Base-by-base conservation (phyloP, 2,329 filamentous ascomycete genomes). In the Chaetothyriales sp. region DNA sequence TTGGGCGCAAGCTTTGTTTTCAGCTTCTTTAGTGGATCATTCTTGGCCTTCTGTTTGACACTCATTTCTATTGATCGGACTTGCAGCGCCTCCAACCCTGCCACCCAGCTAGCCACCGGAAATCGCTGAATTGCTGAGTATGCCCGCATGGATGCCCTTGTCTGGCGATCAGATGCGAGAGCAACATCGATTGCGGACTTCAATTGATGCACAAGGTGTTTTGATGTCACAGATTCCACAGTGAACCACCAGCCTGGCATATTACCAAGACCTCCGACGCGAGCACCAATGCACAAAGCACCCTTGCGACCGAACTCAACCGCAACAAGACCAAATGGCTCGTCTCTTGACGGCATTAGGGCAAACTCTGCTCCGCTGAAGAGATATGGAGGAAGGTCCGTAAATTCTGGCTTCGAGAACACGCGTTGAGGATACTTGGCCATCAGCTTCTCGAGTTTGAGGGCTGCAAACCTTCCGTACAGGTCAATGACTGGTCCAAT, bases 161-260 rank as follows among this genome's bases (percentile, higher is more conserved):
- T 73, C 45, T 73, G 65, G 44, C 65, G 65, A 55, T 73, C 70
- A 18, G 74, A 76, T 43, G 70, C 72, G 44, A 80, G 62, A 1
- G 77, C 77, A 22, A 69, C 69, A 5, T 71, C 63, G 51, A 80
- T 78, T 40, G 77, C 73, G 57, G 67, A 69, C 63, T 75, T 76
- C 69, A 80, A 79, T 60, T 80, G 77, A 45, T 72, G 69, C 52
- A 80, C 69, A 47, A 78, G 65, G 66, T 80, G 77, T 51, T 70
- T 71, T 1, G 76, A 75, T 0, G 73, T 73, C 25, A 70, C 75
- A 1, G 74, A 77, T 61, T 80, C 77, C 54, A 80, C 72, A 0
- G 77, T 79, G 62, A 73, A 80, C 77, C 77, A 80, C 71, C 76
- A 79, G 10, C 77, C 77, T 9, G 77, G 77, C 76, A 80, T 78